Evolutionary conservation across 1,284 basidiomycete species (phyloP).

Genomic region (Phylloboletellus chloephorus): DNA sequence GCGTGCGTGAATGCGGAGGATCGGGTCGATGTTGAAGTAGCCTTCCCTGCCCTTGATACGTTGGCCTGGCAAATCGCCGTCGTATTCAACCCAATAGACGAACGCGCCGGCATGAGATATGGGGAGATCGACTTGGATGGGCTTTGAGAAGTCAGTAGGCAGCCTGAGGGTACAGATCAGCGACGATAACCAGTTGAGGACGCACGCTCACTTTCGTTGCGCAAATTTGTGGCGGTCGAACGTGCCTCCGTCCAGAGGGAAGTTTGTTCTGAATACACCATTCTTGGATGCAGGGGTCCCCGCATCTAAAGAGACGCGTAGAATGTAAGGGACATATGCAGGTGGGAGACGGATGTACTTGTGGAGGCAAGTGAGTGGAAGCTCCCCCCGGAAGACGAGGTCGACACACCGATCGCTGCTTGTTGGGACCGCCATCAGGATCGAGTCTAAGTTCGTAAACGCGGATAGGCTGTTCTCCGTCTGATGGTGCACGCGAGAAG

Average conservation of each 20-base stretch:
- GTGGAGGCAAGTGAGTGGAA: constrained; percentile 13
- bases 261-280: constrained; percentile 90
- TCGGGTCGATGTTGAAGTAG: constrained; percentile 93
- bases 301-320: constrained; percentile 84
- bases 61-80: constrained; percentile 49
- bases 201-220: constrained; percentile 58
- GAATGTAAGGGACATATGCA: constrained; percentile 81
- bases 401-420: constrained; percentile 70
- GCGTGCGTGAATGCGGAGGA: constrained; percentile 70
- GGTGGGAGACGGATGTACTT: constrained; percentile 94
- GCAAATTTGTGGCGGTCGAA: constrained; percentile 78
- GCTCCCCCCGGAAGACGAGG: background rate
- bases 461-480: constrained; percentile 60
- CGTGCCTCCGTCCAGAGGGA: constrained; percentile 83
- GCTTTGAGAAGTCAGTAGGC: constrained; percentile 77
- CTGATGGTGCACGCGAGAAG: constrained; percentile 57
- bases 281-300: constrained; percentile 85
- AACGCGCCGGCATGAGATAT: constrained; percentile 95
- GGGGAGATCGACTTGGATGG: constrained; percentile 87
- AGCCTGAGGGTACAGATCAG: constrained; percentile 44
- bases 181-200: background rate
- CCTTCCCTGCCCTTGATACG: constrained; percentile 79
- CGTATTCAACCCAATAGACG: constrained; percentile 90
- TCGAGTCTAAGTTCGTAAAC: constrained; percentile 85
- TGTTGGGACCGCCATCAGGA: constrained; percentile 83